Evolutionary conservation across 2,329 filamentous ascomycete genomes (phyloP).

Genomic region (Talaromyces piceae): DNA sequence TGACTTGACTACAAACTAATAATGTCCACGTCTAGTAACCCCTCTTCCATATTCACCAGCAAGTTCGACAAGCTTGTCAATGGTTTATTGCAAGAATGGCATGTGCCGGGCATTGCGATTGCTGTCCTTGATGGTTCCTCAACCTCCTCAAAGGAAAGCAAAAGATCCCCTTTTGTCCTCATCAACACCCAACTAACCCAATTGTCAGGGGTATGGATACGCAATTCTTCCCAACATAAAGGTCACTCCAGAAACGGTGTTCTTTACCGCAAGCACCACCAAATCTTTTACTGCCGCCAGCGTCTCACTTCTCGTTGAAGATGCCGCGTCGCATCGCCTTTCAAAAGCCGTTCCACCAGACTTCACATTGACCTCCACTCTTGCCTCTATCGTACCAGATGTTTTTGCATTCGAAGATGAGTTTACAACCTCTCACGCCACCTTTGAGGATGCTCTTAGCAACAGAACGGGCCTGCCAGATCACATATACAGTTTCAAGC

Average conservation of each 20-base stretch:
- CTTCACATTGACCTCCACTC: not conserved
- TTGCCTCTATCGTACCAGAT: not conserved
- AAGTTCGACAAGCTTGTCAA: not conserved
- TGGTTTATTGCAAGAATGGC: not conserved
- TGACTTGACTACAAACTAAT: not conserved
- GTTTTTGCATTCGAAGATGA: not conserved
- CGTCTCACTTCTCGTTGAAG: not conserved
- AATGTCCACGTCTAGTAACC: not conserved
- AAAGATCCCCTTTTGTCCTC: not conserved
- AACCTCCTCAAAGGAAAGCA: slow-evolving; percentile 1
- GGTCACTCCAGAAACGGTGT: slow-evolving; percentile 1
- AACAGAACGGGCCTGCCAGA: slow-evolving; percentile 2
- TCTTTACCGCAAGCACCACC: slow-evolving; percentile 2
- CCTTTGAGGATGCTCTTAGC: slow-evolving; percentile 4
- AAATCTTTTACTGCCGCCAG: slow-evolving; percentile 4
- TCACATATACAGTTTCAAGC: slow-evolving; percentile 1
- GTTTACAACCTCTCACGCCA: not conserved
- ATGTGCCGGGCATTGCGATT: slow-evolving; percentile 1
- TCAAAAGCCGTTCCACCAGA: not conserved
- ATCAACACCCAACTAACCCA: not conserved
- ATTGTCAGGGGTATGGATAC: not conserved
- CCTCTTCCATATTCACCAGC: not conserved
- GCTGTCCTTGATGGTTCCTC: not conserved
- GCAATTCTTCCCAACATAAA: not conserved
- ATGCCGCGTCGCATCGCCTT: not conserved